phyloP scores from a whole-genome alignment of 75 land plant species.

The Ceratopteris richardii region DNA sequence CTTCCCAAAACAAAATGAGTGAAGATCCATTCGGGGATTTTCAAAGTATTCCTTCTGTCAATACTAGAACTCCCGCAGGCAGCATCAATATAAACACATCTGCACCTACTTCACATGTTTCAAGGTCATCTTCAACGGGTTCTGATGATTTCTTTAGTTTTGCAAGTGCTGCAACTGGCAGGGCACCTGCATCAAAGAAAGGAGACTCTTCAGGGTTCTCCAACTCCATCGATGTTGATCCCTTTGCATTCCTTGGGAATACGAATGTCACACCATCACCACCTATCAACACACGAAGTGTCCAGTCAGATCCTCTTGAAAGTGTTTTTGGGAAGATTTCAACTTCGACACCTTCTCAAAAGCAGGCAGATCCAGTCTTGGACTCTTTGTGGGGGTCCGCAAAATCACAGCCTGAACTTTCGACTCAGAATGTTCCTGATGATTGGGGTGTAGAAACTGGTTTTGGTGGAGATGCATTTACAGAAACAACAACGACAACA shows the following conservation, averaged over 20 bases:
- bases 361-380: conserved; percentile 16
- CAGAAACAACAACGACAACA: conserved; percentile 45
- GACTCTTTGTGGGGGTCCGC: not conserved
- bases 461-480: conserved; percentile 40
- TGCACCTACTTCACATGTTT: conserved; percentile 11
- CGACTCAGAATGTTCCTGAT: conserved; percentile 14
- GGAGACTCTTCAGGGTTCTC: not conserved
- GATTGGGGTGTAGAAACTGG: conserved; percentile 68
- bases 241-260: conserved; percentile 7
- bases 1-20: not conserved
- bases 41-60: not conserved
- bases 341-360: conserved; percentile 10
- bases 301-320: not conserved
- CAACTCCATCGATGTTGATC: conserved; percentile 15
- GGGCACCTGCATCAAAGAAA: conserved; percentile 1
- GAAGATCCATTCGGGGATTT: conserved; percentile 20
- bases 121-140: conserved; percentile 3
- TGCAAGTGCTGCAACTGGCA: conserved; percentile 3
- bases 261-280: not conserved
- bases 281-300: not conserved
- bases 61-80: not conserved
- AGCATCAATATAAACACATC: conserved; percentile 1
- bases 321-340: conserved; percentile 13
- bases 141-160: not conserved
- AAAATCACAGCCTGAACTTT: not conserved